These are phyloP conservation scores for Starmerella powellii DNA, from an alignment of 805 yeast species.

Conservation along the genomic window DNA sequence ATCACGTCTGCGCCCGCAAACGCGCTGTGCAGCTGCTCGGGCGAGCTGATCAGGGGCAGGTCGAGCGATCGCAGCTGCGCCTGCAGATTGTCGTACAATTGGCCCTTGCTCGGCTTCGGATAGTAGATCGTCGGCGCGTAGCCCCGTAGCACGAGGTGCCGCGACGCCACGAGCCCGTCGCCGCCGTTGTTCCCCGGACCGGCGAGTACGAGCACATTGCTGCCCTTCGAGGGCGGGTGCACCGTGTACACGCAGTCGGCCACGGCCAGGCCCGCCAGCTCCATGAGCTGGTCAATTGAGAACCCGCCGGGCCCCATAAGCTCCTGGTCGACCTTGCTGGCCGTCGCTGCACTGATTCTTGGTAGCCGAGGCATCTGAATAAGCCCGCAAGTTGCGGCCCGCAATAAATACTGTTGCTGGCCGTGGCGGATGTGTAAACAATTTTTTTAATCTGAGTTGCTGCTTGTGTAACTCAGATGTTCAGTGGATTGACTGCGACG, in stretches of 20 bases:
- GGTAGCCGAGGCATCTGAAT: constrained; percentile 2
- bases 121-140: constrained; percentile 66
- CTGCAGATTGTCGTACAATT: constrained; percentile 48
- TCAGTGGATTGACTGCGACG: too few relatives aligned
- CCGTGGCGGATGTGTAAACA: too few relatives aligned
- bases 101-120: constrained; percentile 53
- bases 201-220: constrained; percentile 53
- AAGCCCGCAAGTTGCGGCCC: not conserved
- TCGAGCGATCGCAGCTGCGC: constrained; percentile 56
- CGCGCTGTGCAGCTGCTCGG: constrained; percentile 30
- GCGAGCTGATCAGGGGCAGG: constrained; percentile 38
- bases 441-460: too few relatives aligned
- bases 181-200: constrained; percentile 98
- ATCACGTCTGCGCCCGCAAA: constrained; percentile 36
- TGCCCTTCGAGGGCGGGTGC: constrained; percentile 43
- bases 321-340: constrained; percentile 71
- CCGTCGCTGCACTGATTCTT: constrained; percentile 34
- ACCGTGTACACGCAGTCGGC: constrained; percentile 69
- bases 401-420: too few relatives aligned
- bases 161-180: constrained; percentile 90
- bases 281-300: constrained; percentile 85
- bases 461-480: too few relatives aligned
- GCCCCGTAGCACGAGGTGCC: constrained; percentile 75
- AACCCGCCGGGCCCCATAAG: constrained; percentile 76
- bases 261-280: constrained; percentile 87